These are phyloP conservation scores for Candida krabiensis DNA, from an alignment of 805 yeast species.

Conservation along the genomic window DNA sequence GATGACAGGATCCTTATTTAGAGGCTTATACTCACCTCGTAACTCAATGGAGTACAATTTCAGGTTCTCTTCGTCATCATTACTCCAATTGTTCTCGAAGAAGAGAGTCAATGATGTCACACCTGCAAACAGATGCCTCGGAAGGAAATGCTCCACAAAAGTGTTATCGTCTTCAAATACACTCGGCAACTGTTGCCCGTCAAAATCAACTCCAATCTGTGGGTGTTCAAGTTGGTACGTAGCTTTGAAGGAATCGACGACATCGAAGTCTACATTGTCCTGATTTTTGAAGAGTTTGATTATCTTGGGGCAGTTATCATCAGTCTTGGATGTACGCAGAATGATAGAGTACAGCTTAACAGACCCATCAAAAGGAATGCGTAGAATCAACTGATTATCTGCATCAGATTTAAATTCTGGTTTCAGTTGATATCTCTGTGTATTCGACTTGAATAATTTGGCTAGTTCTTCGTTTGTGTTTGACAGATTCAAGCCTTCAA, in stretches of 20 bases:
- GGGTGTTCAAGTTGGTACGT: conserved; percentile 64
- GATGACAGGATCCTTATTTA: conserved; percentile 67
- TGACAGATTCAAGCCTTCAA: conserved; percentile 63
- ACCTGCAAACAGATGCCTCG: conserved; percentile 72
- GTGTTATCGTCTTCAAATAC: conserved; percentile 44
- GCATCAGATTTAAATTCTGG: conserved; percentile 59
- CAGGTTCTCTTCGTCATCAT: conserved; percentile 57
- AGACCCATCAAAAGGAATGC: conserved; percentile 69
- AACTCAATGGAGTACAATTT: conserved; percentile 71
- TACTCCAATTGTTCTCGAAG: conserved; percentile 64
- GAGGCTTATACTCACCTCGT: conserved; percentile 65
- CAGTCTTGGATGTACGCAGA: conserved; percentile 60
- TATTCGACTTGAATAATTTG: conserved; percentile 53
- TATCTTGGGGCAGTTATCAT: conserved; percentile 62
- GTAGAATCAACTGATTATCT: conserved; percentile 76
- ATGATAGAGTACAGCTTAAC: conserved; percentile 75
- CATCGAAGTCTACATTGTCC: conserved; percentile 70
- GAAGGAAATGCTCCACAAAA: conserved; percentile 80
- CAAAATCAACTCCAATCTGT: conserved; percentile 49
- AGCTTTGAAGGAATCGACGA: conserved; percentile 47
- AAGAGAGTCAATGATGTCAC: conserved; percentile 67
- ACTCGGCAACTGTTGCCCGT: conserved; percentile 18
- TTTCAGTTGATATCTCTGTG: conserved; percentile 46
- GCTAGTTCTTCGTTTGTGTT: conserved; percentile 50
- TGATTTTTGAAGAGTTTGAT: conserved; percentile 75